Percentiles rank a stretch among this genome's conserved stretches.
phyloP scores from a whole-genome alignment of 1,139 yeast species.

The Wickerhamiella infanticola region DNA sequence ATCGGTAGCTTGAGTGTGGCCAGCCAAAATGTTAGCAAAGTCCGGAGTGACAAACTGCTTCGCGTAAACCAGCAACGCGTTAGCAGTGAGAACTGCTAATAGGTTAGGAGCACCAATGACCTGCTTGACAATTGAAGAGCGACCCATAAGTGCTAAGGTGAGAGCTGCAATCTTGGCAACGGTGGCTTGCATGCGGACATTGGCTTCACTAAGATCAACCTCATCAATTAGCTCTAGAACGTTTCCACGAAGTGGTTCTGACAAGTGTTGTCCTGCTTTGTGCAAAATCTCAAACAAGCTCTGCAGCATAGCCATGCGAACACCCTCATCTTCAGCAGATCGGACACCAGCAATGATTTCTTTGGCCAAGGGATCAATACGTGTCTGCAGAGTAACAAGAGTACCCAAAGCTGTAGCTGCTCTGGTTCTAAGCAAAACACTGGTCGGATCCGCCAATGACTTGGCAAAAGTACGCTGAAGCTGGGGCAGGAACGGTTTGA shows the following conservation, averaged over 20 bases:
- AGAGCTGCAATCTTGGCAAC: conserved; percentile 14
- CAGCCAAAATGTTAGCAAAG: conserved; percentile 33
- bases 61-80: conserved; percentile 14
- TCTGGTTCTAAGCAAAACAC: conserved; percentile 57
- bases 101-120: conserved; percentile 1
- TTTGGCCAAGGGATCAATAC: conserved; percentile 82
- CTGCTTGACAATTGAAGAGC: background rate
- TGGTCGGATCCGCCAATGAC: conserved; percentile 60
- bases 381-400: conserved; percentile 74
- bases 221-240: conserved; percentile 66
- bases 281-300: conserved; percentile 74
- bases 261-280: conserved; percentile 65
- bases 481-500: conserved; percentile 94
- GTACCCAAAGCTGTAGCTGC: conserved; percentile 90
- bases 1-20: conserved; percentile 30
- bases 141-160: conserved; percentile 5
- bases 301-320: conserved; percentile 69
- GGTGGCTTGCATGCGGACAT: conserved; percentile 7
- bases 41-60: conserved; percentile 21
- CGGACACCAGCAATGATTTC: conserved; percentile 71
- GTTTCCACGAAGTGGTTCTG: conserved; percentile 52
- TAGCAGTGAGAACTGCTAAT: conserved; percentile 12
- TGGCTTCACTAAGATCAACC: conserved; percentile 4
- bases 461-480: conserved; percentile 93
- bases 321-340: conserved; percentile 42